These are phyloP conservation scores for Syzygium malaccense DNA, from an alignment of 441 rosid genomes.

Conservation along the genomic window DNA sequence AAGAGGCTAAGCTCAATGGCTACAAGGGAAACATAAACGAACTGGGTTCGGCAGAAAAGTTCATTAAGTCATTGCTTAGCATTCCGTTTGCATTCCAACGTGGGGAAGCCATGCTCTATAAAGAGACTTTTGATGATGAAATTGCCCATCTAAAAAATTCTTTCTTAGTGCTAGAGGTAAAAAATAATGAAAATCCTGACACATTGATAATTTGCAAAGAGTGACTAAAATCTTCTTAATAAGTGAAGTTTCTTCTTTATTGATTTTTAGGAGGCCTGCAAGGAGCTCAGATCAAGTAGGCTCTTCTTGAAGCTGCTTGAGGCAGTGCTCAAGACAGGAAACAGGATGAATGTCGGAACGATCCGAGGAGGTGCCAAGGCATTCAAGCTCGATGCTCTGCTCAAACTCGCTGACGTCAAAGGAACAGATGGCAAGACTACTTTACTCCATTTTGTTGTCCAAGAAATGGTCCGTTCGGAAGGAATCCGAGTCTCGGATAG, in stretches of 20 bases:
- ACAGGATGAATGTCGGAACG: conserved; percentile 93
- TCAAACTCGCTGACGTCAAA: conserved; percentile 87
- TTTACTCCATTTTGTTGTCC: conserved; percentile 89
- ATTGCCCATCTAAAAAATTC: conserved; percentile 82
- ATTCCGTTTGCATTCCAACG: conserved; percentile 67
- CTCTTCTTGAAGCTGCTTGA: conserved; percentile 83
- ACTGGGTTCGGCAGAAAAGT: conserved; percentile 78
- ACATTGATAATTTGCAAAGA: neutral
- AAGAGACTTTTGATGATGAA: conserved; percentile 89
- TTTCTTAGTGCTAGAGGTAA: conserved; percentile 90
- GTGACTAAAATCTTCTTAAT: neutral
- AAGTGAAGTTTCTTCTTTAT: neutral
- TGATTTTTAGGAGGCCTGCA: conserved; percentile 76
- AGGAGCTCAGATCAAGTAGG: conserved; percentile 88
- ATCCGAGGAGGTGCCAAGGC: conserved; percentile 93
- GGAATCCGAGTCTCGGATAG: conserved; percentile 82
- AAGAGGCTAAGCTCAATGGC: conserved; percentile 61
- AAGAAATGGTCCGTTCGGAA: conserved; percentile 80
- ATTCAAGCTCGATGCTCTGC: conserved; percentile 89
- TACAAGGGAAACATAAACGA: conserved; percentile 68
- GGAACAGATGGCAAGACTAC: conserved; percentile 91
- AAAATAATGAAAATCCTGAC: neutral
- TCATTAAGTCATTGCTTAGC: conserved; percentile 44
- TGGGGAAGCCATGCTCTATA: conserved; percentile 85
- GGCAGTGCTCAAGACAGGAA: conserved; percentile 92